phyloP scores from a whole-genome alignment of 257 asterid genomes.

The Solanum tarapatanum region DNA sequence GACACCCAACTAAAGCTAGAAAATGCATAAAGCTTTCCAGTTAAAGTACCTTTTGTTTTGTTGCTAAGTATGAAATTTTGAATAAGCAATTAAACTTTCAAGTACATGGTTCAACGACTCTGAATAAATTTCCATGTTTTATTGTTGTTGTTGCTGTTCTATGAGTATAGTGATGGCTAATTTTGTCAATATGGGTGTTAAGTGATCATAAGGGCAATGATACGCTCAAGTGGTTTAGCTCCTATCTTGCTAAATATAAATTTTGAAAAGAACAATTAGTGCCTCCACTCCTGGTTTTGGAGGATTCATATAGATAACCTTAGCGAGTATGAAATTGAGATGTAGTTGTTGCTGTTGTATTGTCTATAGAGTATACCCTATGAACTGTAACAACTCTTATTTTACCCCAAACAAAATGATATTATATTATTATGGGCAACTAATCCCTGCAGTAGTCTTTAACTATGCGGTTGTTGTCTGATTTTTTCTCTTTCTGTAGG shows the following conservation, averaged over 20 bases:
- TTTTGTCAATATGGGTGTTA: neutral
- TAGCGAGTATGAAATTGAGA: neutral
- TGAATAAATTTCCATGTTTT: neutral
- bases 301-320: neutral
- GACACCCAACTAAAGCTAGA: neutral
- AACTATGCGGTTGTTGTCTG: neutral
- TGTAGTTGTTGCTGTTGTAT: neutral
- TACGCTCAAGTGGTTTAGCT: neutral
- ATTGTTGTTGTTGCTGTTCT: neutral
- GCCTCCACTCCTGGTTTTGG: neutral
- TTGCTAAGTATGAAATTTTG: neutral
- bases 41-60: neutral
- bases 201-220: neutral
- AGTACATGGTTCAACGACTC: neutral
- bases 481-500: constrained; percentile 24
- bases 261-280: neutral
- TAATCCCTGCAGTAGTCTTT: neutral
- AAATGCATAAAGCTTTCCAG: neutral
- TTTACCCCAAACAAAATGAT: neutral
- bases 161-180: neutral
- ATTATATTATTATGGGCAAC: neutral
- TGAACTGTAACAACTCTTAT: neutral
- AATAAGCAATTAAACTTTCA: neutral
- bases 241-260: neutral
- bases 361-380: neutral